These are phyloP conservation scores for Blyttiomyces sp. DNA, from an alignment of 371 early-diverging fungal species.

Conservation along the genomic window DNA sequence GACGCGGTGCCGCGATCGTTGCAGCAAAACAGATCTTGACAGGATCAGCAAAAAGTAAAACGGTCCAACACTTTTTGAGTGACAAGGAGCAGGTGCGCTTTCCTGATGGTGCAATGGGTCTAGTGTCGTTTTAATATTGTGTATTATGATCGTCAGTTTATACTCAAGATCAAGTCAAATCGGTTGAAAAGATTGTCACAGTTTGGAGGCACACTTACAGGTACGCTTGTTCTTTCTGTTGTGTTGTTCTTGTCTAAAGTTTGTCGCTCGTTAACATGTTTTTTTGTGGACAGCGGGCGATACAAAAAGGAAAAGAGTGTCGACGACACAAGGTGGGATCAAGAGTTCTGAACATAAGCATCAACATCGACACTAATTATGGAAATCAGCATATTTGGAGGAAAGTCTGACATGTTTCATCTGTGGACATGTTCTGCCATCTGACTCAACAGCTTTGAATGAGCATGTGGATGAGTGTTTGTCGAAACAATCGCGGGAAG, in stretches of 20 bases:
- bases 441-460: constrained; percentile 61
- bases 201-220: not conserved
- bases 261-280: not conserved
- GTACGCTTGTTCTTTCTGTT: not conserved
- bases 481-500: constrained; percentile 1
- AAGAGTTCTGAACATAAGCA: too few relatives aligned
- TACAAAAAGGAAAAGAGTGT: too few relatives aligned
- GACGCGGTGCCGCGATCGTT: not conserved
- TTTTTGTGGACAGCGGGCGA: too few relatives aligned
- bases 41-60: not conserved
- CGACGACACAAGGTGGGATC: too few relatives aligned
- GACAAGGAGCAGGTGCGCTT: not conserved
- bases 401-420: constrained; percentile 62
- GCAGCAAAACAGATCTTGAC: not conserved
- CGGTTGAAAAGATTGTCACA: not conserved
- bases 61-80: not conserved
- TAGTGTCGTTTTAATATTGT: too few relatives aligned
- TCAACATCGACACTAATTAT: too few relatives aligned
- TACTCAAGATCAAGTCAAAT: not conserved
- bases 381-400: not conserved
- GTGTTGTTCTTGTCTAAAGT: not conserved
- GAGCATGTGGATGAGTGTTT: constrained; percentile 70
- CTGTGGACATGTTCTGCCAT: constrained; percentile 60
- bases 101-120: not conserved
- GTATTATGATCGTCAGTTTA: not conserved